These are phyloP conservation scores for Castanea sativa DNA, from an alignment of 306 rosid genomes.

Conservation along the genomic window DNA sequence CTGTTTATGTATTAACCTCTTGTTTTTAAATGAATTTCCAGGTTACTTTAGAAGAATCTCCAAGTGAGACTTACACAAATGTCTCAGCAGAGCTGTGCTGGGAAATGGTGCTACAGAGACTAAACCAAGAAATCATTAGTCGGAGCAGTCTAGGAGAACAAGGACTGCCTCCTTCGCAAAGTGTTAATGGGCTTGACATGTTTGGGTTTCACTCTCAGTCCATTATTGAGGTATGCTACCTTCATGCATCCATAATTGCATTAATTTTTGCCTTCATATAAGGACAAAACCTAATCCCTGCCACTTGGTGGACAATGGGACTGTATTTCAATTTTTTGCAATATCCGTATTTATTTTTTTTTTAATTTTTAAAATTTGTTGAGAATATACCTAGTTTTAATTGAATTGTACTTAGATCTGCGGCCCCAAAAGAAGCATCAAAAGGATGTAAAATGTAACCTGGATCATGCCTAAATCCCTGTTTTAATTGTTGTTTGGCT, in stretches of 20 bases:
- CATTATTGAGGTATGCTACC: constrained; percentile 51
- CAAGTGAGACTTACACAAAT: constrained; percentile 48
- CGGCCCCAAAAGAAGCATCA: too few species aligned
- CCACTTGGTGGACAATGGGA: not conserved
- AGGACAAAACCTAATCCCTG: not conserved
- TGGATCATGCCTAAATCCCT: too few species aligned
- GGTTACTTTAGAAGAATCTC: constrained; percentile 76
- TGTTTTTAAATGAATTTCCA: constrained; percentile 30
- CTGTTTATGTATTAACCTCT: constrained; percentile 1
- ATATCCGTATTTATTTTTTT: not conserved
- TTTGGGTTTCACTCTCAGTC: constrained; percentile 73
- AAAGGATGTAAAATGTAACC: too few species aligned
- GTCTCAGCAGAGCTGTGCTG: constrained; percentile 68
- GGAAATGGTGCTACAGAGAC: constrained; percentile 63
- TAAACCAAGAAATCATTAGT: constrained; percentile 45
- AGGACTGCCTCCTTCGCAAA: constrained; percentile 41
- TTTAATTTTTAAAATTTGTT: too few species aligned
- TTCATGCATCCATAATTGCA: constrained; percentile 5
- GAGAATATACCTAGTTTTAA: too few species aligned
- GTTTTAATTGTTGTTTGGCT: not conserved
- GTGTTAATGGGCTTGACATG: constrained; percentile 65
- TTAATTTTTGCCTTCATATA: constrained; percentile 1
- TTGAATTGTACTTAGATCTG: too few species aligned
- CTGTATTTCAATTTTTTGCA: not conserved
- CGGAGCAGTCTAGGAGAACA: constrained; percentile 38